Evolutionary conservation across 805 yeast species (phyloP).

Genomic region (Pichia deserticola): DNA sequence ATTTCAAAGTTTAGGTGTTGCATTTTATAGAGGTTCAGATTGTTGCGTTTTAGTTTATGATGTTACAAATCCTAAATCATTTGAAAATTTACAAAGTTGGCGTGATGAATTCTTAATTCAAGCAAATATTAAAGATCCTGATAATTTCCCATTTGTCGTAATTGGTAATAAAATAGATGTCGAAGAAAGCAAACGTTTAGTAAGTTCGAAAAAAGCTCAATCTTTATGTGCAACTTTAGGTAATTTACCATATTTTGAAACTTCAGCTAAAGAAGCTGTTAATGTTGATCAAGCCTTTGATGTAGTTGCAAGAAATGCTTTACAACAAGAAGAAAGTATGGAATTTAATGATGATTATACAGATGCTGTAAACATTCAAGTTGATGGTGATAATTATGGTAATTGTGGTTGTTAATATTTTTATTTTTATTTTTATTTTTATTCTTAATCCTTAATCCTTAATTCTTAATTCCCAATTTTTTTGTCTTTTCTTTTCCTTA

Average conservation of each 20-base stretch:
- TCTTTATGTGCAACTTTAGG: conserved; percentile 37
- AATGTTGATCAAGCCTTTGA: conserved; percentile 95
- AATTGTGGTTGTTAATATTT: conserved; percentile 55
- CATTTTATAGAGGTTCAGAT: conserved; percentile 96
- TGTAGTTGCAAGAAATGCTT: conserved; percentile 89
- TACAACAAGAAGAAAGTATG: conserved; percentile 89
- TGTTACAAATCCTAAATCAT: conserved; percentile 89
- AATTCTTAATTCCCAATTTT: background rate
- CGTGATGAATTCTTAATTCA: conserved; percentile 92
- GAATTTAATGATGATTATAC: conserved; percentile 91
- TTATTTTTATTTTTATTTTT: background rate
- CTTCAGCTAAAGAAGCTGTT: conserved; percentile 95
- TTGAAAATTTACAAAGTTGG: conserved; percentile 86
- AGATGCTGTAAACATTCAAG: conserved; percentile 91
- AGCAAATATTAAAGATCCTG: conserved; percentile 89
- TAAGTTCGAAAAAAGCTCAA: conserved; percentile 46
- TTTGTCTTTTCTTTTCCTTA: background rate
- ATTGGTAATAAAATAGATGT: conserved; percentile 93
- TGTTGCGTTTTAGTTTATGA: conserved; percentile 95
- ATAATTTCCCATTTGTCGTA: conserved; percentile 90
- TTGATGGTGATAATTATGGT: conserved; percentile 65
- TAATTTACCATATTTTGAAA: conserved; percentile 87
- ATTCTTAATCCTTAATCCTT: no score
- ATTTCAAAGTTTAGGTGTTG: conserved; percentile 93
- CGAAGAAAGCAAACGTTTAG: conserved; percentile 81